Percentiles rank a stretch among this genome's conserved stretches.
Evolutionary conservation across 2,329 filamentous ascomycete genomes (phyloP).

Genomic region (Fusarium keratoplasticum): DNA sequence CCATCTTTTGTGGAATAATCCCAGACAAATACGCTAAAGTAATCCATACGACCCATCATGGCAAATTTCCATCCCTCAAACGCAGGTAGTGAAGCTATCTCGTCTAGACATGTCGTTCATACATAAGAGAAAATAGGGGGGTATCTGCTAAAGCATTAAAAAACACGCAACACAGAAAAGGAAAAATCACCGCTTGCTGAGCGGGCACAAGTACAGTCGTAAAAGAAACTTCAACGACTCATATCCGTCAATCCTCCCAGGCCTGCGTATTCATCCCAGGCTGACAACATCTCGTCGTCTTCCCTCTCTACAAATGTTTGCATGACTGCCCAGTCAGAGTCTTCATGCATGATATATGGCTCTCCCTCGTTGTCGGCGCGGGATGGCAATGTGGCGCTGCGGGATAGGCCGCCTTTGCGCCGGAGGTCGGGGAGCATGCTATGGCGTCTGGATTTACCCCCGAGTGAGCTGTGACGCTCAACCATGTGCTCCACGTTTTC

Average conservation of each 20-base stretch:
- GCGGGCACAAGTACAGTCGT: constrained; percentile 6
- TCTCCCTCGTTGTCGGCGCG: constrained; percentile 37
- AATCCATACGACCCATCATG: not conserved
- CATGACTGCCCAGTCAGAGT: constrained; percentile 53
- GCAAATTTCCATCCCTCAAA: not conserved
- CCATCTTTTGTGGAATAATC: not conserved
- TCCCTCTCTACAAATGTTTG: constrained; percentile 50
- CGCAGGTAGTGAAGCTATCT: constrained; percentile 17
- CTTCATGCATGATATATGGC: constrained; percentile 44
- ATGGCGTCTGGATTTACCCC: constrained; percentile 30
- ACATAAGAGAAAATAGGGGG: constrained; percentile 33
- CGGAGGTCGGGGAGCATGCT: constrained; percentile 42
- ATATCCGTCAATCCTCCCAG: constrained; percentile 59
- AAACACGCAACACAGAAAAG: constrained; percentile 2
- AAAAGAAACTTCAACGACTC: constrained; percentile 5
- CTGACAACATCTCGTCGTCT: constrained; percentile 46
- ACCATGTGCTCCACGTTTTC: constrained; percentile 42
- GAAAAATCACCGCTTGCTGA: constrained; percentile 22
- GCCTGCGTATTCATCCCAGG: constrained; percentile 61
- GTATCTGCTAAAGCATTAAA: constrained; percentile 39
- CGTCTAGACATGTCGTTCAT: constrained; percentile 33
- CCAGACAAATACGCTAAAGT: not conserved
- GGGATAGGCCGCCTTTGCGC: constrained; percentile 33
- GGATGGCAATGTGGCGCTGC: constrained; percentile 14
- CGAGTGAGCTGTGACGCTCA: constrained; percentile 12